Evolutionary conservation across 306 rosid genomes (phyloP).

Genomic region (Lablab purpureus): DNA sequence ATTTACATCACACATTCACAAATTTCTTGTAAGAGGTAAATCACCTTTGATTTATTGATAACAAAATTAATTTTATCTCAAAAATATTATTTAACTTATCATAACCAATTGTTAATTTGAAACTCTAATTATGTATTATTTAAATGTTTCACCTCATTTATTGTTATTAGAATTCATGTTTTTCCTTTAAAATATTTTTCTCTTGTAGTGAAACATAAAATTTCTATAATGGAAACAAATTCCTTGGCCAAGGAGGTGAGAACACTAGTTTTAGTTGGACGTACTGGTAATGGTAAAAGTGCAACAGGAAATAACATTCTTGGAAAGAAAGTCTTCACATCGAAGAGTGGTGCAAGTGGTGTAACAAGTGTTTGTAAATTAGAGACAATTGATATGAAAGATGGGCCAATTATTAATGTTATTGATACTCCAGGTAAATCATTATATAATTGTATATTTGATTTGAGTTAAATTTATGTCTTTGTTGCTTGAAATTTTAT

Average conservation of each 20-base stretch:
- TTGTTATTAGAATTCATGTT: neutral
- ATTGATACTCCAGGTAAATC: constrained; percentile 88
- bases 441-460: neutral
- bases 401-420: constrained; percentile 72
- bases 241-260: constrained; percentile 52
- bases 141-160: neutral
- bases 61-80: neutral
- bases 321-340: constrained; percentile 68
- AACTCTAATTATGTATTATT: neutral
- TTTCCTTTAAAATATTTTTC: no score
- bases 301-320: constrained; percentile 84
- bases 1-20: neutral
- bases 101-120: neutral
- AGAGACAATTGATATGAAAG: constrained; percentile 44
- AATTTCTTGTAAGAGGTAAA: neutral
- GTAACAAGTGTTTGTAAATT: constrained; percentile 64
- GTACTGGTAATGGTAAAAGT: constrained; percentile 91
- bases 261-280: constrained; percentile 83
- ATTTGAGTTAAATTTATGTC: neutral
- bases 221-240: constrained; percentile 8
- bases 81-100: neutral
- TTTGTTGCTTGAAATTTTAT: no score
- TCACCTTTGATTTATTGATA: neutral
- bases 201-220: neutral
- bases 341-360: constrained; percentile 60